Conservation (phyloP, 176 grass and related monocot species). For the Hordeum vulgare region MorexV3_pseudomolecules_assembly NC_058518.1:494738321-494738820, state of each 20-base stretch:
- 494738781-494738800: neutral
- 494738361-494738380: conserved; percentile 96
- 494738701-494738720: neutral
- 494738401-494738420: conserved; percentile 40
- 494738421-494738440: conserved; percentile 21
- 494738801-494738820: neutral
- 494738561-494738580: conserved; percentile 21
- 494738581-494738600: neutral
- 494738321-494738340: conserved; percentile 89
- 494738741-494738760: neutral
- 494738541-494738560: conserved; percentile 11
- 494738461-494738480: neutral
- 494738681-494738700: conserved; percentile 5
- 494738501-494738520: conserved; percentile 35
- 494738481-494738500: conserved; percentile 33
- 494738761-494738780: neutral
- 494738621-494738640: conserved; percentile 7
- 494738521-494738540: neutral
- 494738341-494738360: conserved; percentile 91
- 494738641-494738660: conserved; percentile 8
- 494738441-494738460: neutral
- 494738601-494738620: conserved; percentile 10
- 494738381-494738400: conserved; percentile 88
- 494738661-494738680: conserved; percentile 12
- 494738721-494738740: conserved; percentile 10